Conservation (phyloP, 75 land plant species). For the Chamaecyparis obtusa region DNA sequence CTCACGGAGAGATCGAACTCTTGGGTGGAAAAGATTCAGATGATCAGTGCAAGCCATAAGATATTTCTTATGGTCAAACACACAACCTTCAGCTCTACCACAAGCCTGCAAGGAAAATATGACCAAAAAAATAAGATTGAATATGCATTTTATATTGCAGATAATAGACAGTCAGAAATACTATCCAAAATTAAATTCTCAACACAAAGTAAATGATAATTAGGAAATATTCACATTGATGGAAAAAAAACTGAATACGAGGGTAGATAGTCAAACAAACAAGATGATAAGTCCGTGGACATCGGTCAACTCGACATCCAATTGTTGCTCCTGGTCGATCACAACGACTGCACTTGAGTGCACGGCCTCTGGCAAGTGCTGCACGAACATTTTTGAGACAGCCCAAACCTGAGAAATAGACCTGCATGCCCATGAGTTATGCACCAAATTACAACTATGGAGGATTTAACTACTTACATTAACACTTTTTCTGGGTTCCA, state of each 20-base stretch:
- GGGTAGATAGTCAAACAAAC: conserved; percentile 29
- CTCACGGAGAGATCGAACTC: conserved; percentile 29
- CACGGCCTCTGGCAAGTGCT: conserved; percentile 85
- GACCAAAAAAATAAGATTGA: neutral
- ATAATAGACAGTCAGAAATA: neutral
- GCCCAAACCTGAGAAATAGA: conserved; percentile 92
- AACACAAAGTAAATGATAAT: neutral
- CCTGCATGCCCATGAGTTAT: conserved; percentile 41
- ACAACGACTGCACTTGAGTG: conserved; percentile 84
- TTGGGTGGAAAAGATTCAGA: conserved; percentile 57
- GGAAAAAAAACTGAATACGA: neutral
- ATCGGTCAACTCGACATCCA: conserved; percentile 97
- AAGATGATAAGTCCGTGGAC: conserved; percentile 94
- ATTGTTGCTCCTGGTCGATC: conserved; percentile 94
- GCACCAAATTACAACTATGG: conserved; percentile 1
- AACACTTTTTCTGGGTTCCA: neutral
- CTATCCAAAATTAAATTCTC: neutral
- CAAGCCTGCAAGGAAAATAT: conserved; percentile 73
- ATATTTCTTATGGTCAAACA: conserved; percentile 89
- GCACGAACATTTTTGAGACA: conserved; percentile 86
- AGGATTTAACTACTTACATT: neutral
- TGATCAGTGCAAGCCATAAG: conserved; percentile 90
- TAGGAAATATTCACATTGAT: neutral
- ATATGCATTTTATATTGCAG: neutral
- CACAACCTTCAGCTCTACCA: conserved; percentile 83